Evolutionary conservation across 495 filamentous ascomycete genomes (phyloP).

Genomic region (Thermothielavioides terrestris): DNA sequence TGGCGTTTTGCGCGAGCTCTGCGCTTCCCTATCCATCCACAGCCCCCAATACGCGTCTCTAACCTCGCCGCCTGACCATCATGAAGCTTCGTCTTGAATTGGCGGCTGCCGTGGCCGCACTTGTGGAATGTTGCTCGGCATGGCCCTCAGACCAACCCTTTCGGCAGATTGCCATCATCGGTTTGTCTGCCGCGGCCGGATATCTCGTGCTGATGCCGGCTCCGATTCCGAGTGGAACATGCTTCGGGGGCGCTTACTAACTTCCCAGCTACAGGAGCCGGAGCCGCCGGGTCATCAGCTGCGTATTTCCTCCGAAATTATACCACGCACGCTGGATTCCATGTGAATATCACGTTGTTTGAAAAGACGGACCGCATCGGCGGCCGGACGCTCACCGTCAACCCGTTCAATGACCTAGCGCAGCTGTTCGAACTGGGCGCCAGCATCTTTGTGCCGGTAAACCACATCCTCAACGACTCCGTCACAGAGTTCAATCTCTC

Average conservation of each 20-base stretch:
- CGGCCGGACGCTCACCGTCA: slow-evolving; percentile 81
- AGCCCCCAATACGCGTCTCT: too few relatives aligned
- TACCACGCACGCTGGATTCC: slow-evolving; percentile 43
- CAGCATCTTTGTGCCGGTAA: slow-evolving; percentile 84
- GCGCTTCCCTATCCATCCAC: too few relatives aligned
- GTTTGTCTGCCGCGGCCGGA: slow-evolving; percentile 25
- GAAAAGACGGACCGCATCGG: slow-evolving; percentile 75
- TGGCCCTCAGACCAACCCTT: slow-evolving; percentile 1
- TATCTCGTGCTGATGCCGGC: too few relatives aligned
- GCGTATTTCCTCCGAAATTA: slow-evolving; percentile 74
- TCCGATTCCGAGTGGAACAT: not conserved
- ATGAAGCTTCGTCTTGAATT: not conserved
- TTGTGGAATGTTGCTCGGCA: not conserved
- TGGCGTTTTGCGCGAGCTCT: too few relatives aligned
- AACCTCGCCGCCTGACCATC: not conserved
- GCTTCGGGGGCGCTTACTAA: not conserved
- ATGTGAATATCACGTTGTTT: slow-evolving; percentile 75
- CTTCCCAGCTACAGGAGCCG: slow-evolving; percentile 62
- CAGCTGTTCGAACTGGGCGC: slow-evolving; percentile 81
- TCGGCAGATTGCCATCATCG: slow-evolving; percentile 39
- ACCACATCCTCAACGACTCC: slow-evolving; percentile 70
- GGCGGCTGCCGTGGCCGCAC: not conserved
- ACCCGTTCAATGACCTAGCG: slow-evolving; percentile 61
- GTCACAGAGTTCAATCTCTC: slow-evolving; percentile 62
- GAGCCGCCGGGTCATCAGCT: slow-evolving; percentile 77